Evolutionary conservation across 495 filamentous ascomycete species (phyloP).

Genomic region (Eremomyces bilateralis): DNA sequence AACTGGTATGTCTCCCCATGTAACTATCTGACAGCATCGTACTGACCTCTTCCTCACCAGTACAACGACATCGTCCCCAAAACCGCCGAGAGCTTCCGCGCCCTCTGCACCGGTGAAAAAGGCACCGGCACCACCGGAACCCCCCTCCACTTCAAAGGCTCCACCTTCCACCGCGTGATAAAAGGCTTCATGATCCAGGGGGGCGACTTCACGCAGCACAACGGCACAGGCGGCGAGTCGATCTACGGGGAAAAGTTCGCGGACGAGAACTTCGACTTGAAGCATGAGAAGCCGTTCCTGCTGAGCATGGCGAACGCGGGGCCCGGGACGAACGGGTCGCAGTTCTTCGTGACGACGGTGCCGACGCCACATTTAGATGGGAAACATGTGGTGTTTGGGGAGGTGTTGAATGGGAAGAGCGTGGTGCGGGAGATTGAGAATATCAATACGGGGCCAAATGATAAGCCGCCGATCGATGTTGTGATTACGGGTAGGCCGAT

Average conservation of each 20-base stretch:
- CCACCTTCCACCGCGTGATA: slow-evolving; percentile 87
- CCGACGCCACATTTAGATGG: slow-evolving; percentile 80
- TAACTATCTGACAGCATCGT: not conserved
- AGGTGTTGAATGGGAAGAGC: slow-evolving; percentile 83
- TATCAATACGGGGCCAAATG: slow-evolving; percentile 44
- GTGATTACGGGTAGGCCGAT: slow-evolving; percentile 33
- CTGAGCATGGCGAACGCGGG: slow-evolving; percentile 97
- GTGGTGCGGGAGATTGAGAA: slow-evolving; percentile 83
- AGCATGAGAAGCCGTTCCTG: slow-evolving; percentile 87
- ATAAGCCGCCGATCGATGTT: slow-evolving; percentile 59
- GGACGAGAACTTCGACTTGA: slow-evolving; percentile 87
- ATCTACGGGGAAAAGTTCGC: slow-evolving; percentile 98
- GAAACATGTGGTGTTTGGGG: slow-evolving; percentile 97
- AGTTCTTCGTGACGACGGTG: slow-evolving; percentile 97
- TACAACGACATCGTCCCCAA: slow-evolving; percentile 49
- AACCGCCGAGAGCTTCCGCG: slow-evolving; percentile 90
- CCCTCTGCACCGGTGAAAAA: slow-evolving; percentile 83
- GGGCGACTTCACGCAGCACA: slow-evolving; percentile 88
- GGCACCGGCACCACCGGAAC: slow-evolving; percentile 66
- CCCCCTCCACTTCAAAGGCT: slow-evolving; percentile 78
- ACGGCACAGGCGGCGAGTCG: slow-evolving; percentile 84
- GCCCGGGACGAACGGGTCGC: slow-evolving; percentile 83
- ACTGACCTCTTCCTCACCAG: slow-evolving; percentile 2
- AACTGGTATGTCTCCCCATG: slow-evolving; percentile 35
- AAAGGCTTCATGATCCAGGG: slow-evolving; percentile 98